These are phyloP conservation scores for Coniochaeta sp. DNA, from an alignment of 2,329 filamentous ascomycete species.

Conservation along the genomic window DNA sequence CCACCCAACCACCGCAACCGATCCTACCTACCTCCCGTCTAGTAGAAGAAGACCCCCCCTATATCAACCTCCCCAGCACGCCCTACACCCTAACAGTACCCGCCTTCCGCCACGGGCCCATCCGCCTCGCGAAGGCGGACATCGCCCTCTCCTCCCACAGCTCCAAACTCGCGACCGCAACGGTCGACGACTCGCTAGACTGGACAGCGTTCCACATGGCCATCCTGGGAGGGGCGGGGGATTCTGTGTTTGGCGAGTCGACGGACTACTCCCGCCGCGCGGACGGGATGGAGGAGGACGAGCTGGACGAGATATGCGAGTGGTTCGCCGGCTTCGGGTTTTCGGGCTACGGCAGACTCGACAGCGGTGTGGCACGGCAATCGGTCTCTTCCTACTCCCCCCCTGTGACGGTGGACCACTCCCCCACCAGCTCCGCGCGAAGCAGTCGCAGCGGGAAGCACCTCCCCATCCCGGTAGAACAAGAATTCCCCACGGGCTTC, in stretches of 20 bases:
- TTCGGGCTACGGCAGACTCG: slow-evolving; percentile 32
- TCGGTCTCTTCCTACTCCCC: neutral
- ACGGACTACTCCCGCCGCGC: slow-evolving; percentile 29
- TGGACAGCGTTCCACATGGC: slow-evolving; percentile 62
- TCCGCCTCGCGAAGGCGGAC: slow-evolving; percentile 42
- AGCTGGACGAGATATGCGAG: slow-evolving; percentile 37
- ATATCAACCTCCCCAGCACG: slow-evolving; percentile 40
- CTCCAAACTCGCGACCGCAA: slow-evolving; percentile 23
- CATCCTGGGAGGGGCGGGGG: slow-evolving; percentile 49
- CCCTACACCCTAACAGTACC: slow-evolving; percentile 42
- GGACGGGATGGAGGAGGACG: slow-evolving; percentile 32
- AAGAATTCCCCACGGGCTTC: slow-evolving; percentile 25
- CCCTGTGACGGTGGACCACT: neutral
- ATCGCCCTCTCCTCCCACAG: slow-evolving; percentile 14
- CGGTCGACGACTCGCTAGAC: slow-evolving; percentile 44
- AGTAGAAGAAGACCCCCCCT: slow-evolving; percentile 26
- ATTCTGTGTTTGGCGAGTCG: slow-evolving; percentile 37
- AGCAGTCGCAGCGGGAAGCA: slow-evolving; percentile 16
- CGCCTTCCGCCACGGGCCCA: slow-evolving; percentile 46
- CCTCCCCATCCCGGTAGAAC: slow-evolving; percentile 29
- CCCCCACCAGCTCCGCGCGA: slow-evolving; percentile 5
- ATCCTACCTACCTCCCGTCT: slow-evolving; percentile 3
- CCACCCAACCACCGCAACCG: slow-evolving; percentile 2
- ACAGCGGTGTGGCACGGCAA: neutral
- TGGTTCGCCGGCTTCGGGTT: slow-evolving; percentile 49